Conservation (phyloP, 768 basidiomycete species). For the Agrocybe chaxingu region DNA sequence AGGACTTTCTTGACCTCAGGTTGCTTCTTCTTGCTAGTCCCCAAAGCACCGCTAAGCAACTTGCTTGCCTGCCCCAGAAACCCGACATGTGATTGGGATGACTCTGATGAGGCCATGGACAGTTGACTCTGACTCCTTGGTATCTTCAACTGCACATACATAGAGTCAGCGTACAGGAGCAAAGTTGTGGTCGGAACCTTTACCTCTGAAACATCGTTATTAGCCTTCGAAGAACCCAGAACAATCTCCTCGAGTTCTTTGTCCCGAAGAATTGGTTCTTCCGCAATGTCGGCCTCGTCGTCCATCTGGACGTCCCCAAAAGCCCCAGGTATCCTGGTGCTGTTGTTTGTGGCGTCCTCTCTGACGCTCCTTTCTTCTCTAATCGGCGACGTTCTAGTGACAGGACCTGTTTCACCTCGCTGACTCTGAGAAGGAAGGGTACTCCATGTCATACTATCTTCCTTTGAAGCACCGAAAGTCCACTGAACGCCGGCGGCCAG, state of each 20-base stretch:
- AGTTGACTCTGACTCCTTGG: constrained; percentile 50
- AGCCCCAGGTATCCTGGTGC: constrained; percentile 22
- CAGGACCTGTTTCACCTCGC: constrained; percentile 34
- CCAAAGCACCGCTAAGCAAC: constrained; percentile 62
- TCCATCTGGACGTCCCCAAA: constrained; percentile 36
- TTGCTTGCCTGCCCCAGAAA: constrained; percentile 72
- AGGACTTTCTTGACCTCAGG: constrained; percentile 75
- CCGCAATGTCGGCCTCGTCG: constrained; percentile 30
- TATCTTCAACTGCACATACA: constrained; percentile 17
- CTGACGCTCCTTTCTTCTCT: constrained; percentile 7
- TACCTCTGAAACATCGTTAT: constrained; percentile 41
- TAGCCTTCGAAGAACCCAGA: constrained; percentile 34
- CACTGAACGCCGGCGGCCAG: constrained; percentile 53
- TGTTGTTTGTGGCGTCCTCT: not conserved
- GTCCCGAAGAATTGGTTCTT: constrained; percentile 23
- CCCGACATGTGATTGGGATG: constrained; percentile 51
- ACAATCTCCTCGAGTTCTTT: constrained; percentile 40
- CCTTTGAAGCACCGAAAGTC: constrained; percentile 57
- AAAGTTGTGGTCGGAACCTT: constrained; percentile 13
- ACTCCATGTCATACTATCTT: constrained; percentile 78
- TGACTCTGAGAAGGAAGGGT: constrained; percentile 62
- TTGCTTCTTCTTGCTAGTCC: constrained; percentile 68
- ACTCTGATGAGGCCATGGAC: constrained; percentile 49
- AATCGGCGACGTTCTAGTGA: constrained; percentile 15
- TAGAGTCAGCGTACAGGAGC: constrained; percentile 8